Evolutionary conservation across 2,329 filamentous ascomycete genomes (phyloP).

Genomic region (Cladosporium phlei): DNA sequence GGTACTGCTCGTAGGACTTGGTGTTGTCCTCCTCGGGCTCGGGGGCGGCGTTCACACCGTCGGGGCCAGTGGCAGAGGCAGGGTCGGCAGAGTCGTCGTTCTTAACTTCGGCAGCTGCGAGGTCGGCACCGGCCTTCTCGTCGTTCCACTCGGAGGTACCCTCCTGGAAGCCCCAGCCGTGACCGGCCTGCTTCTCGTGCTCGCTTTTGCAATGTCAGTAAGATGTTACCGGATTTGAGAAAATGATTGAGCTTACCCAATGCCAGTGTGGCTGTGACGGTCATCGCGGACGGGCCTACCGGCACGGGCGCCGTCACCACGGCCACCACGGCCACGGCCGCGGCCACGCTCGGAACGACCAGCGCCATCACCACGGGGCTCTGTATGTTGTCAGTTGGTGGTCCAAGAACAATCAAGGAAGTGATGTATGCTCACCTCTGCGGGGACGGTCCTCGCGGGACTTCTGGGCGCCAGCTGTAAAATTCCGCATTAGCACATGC

Average conservation of each 20-base stretch:
- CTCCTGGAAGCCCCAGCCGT: slow-evolving; percentile 75
- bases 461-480: slow-evolving; percentile 63
- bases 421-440: slow-evolving; percentile 31
- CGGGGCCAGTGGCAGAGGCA: slow-evolving; percentile 41
- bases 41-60: slow-evolving; percentile 25
- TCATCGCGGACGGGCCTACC: slow-evolving; percentile 48
- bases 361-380: slow-evolving; percentile 39
- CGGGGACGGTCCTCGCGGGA: slow-evolving; percentile 44
- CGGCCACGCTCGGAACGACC: slow-evolving; percentile 40
- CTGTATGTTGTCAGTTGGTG: slow-evolving; percentile 16
- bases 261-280: slow-evolving; percentile 56
- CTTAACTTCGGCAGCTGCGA: slow-evolving; percentile 80
- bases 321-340: slow-evolving; percentile 46
- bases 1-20: slow-evolving; percentile 86
- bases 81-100: slow-evolving; percentile 49
- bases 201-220: slow-evolving; percentile 49
- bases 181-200: slow-evolving; percentile 79
- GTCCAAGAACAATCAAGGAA: no score
- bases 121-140: slow-evolving; percentile 84
- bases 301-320: slow-evolving; percentile 52
- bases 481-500: slow-evolving; percentile 14
- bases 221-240: neutral
- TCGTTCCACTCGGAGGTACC: slow-evolving; percentile 83
- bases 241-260: slow-evolving; percentile 46
- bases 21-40: slow-evolving; percentile 66